These are phyloP conservation scores for Suillus hirtellus DNA, from an alignment of 768 basidiomycete genomes.

Conservation along the genomic window DNA sequence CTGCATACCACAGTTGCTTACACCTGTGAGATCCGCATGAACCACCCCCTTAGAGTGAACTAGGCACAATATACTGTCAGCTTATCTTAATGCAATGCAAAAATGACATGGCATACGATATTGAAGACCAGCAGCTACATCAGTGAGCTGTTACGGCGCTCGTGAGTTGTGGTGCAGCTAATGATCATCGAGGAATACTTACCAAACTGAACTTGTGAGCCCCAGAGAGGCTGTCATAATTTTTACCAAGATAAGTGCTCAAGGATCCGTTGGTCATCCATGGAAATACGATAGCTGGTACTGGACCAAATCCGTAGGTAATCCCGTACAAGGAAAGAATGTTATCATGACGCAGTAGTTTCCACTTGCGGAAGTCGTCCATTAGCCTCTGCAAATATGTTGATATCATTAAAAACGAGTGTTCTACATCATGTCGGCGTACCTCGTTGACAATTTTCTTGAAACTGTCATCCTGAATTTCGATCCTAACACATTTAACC, in stretches of 20 bases:
- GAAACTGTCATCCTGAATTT: constrained; percentile 9
- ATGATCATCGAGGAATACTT: not conserved
- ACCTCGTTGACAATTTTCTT: constrained; percentile 20
- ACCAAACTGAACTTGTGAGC: not conserved
- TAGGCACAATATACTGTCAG: not conserved
- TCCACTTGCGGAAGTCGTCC: not conserved
- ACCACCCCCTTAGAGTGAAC: not conserved
- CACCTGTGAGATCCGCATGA: constrained; percentile 7
- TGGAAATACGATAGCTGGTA: constrained; percentile 23
- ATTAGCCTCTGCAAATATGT: not conserved
- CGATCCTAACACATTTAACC: constrained; percentile 29
- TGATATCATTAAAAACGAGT: not conserved
- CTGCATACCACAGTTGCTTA: not conserved
- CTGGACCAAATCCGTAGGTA: constrained; percentile 25
- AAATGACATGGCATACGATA: constrained; percentile 9
- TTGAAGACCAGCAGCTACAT: constrained; percentile 12
- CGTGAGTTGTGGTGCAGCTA: not conserved
- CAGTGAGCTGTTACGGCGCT: constrained; percentile 6
- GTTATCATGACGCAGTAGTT: constrained; percentile 37
- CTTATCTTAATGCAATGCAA: not conserved
- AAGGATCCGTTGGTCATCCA: constrained; percentile 21
- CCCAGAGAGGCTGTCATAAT: not conserved
- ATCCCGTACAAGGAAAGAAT: constrained; percentile 39
- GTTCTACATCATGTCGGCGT: not conserved
- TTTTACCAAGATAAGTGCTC: constrained; percentile 17